These are phyloP conservation scores for Saccharomyces hybrid DNA, from an alignment of 1,139 yeast species.

Conservation along the genomic window DNA sequence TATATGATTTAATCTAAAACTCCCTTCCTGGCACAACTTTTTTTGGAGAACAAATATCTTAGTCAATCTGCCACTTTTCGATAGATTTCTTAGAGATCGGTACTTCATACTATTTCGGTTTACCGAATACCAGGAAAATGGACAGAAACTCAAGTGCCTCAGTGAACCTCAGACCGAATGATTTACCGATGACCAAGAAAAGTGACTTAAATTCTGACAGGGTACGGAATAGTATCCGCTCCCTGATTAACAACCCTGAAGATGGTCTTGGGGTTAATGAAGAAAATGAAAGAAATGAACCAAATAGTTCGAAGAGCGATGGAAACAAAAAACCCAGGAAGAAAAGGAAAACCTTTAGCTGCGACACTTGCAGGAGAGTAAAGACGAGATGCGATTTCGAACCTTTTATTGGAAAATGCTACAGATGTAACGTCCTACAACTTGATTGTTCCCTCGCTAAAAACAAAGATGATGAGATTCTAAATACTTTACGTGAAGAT, in stretches of 20 bases:
- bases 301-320: not conserved
- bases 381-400: slow-evolving; percentile 49
- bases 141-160: not conserved
- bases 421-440: slow-evolving; percentile 41
- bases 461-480: slow-evolving; percentile 28
- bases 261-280: not conserved
- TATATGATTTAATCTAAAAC: not conserved
- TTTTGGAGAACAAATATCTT: not conserved
- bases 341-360: slow-evolving; percentile 42
- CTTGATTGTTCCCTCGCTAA: slow-evolving; percentile 40
- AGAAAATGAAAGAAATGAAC: not conserved
- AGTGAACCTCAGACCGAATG: not conserved
- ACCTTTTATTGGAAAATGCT: slow-evolving; percentile 37
- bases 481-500: slow-evolving; percentile 8
- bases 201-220: not conserved
- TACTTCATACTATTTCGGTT: not conserved
- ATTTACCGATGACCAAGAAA: not conserved
- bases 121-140: not conserved
- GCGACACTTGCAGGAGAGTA: slow-evolving; percentile 45
- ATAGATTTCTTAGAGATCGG: not conserved
- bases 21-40: not conserved
- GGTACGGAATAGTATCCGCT: not conserved
- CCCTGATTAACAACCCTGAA: not conserved
- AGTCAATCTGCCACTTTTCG: no score
- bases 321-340: slow-evolving; percentile 27